Conservation (phyloP, 2,329 filamentous ascomycete species). For the Coleophoma eucalyptorum region DNA sequence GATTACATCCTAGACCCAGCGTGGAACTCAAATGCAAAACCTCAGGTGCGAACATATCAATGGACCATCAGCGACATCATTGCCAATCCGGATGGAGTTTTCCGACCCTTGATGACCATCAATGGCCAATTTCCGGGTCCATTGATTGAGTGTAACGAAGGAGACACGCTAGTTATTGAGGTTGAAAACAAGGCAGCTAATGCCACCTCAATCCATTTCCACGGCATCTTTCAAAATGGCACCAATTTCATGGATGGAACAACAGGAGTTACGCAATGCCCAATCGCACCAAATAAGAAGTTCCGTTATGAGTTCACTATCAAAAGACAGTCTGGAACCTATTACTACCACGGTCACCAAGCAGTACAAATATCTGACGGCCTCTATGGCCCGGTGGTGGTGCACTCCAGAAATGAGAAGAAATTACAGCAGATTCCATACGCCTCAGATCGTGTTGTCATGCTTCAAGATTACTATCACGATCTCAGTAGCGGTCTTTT, state of each 20-base stretch:
- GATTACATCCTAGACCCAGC: slow-evolving; percentile 53
- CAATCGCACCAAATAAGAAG: slow-evolving; percentile 56
- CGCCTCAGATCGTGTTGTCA: slow-evolving; percentile 56
- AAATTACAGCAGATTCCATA: slow-evolving; percentile 47
- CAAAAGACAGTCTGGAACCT: slow-evolving; percentile 42
- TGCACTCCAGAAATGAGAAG: slow-evolving; percentile 55
- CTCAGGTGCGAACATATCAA: slow-evolving; percentile 50
- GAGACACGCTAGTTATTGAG: slow-evolving; percentile 67
- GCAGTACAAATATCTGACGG: slow-evolving; percentile 65
- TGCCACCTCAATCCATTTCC: slow-evolving; percentile 64
- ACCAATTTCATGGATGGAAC: slow-evolving; percentile 71
- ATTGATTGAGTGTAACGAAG: slow-evolving; percentile 68
- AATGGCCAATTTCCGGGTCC: slow-evolving; percentile 75
- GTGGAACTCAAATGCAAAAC: slow-evolving; percentile 51
- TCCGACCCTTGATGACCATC: slow-evolving; percentile 60
- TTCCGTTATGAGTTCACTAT: slow-evolving; percentile 68
- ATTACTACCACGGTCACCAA: slow-evolving; percentile 65
- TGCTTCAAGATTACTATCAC: slow-evolving; percentile 73
- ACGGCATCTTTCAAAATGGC: slow-evolving; percentile 73
- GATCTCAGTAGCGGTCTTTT: slow-evolving; percentile 41
- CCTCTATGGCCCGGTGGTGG: slow-evolving; percentile 60
- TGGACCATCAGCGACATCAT: slow-evolving; percentile 57
- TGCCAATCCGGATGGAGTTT: slow-evolving; percentile 57
- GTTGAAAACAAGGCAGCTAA: slow-evolving; percentile 65
- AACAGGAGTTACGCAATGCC: slow-evolving; percentile 62